A percentile compares a stretch with the other conserved stretches of the same genome.
phyloP scores from a whole-genome alignment of 1,284 basidiomycete species.

The Austroboletus novae-zelandiae region DNA sequence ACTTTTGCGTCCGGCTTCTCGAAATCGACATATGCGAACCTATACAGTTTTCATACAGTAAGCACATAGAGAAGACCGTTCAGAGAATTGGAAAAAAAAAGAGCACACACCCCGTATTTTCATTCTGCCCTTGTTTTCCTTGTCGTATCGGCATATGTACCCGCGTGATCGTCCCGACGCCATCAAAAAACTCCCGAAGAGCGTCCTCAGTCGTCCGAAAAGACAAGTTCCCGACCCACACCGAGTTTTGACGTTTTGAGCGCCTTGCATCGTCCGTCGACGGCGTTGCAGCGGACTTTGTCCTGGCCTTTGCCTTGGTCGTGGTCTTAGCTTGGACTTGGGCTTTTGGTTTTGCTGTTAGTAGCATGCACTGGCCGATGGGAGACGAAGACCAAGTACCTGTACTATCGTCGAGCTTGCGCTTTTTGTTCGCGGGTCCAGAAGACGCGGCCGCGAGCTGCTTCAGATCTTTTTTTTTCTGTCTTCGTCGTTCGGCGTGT shows the following conservation, averaged over 20 bases:
- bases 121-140: slow-evolving; percentile 44
- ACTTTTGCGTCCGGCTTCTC: slow-evolving; percentile 71
- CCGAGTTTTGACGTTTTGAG: slow-evolving; percentile 67
- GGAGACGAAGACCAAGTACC: slow-evolving; percentile 14
- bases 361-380: too few species aligned
- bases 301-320: not conserved
- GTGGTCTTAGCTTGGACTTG: not conserved
- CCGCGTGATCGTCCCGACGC: slow-evolving; percentile 69
- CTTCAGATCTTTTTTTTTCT: slow-evolving; percentile 47
- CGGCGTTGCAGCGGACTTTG: not conserved
- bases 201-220: slow-evolving; percentile 84
- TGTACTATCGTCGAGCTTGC: slow-evolving; percentile 44
- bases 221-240: slow-evolving; percentile 95
- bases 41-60: slow-evolving; percentile 32
- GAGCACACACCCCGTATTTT: slow-evolving; percentile 62
- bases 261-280: slow-evolving; percentile 12
- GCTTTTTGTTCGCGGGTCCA: slow-evolving; percentile 40
- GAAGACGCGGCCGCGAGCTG: not conserved
- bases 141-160: slow-evolving; percentile 72
- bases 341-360: too few species aligned
- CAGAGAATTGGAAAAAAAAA: not conserved
- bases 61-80: too few species aligned
- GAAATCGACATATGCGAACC: slow-evolving; percentile 97
- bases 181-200: slow-evolving; percentile 71
- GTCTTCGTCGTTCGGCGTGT: slow-evolving; percentile 65